A percentile compares a stretch with the other conserved stretches of the same genome.
These are phyloP conservation scores for Trichoderma cornu-damae DNA, from an alignment of 2,329 filamentous ascomycete genomes.

Conservation along the genomic window DNA sequence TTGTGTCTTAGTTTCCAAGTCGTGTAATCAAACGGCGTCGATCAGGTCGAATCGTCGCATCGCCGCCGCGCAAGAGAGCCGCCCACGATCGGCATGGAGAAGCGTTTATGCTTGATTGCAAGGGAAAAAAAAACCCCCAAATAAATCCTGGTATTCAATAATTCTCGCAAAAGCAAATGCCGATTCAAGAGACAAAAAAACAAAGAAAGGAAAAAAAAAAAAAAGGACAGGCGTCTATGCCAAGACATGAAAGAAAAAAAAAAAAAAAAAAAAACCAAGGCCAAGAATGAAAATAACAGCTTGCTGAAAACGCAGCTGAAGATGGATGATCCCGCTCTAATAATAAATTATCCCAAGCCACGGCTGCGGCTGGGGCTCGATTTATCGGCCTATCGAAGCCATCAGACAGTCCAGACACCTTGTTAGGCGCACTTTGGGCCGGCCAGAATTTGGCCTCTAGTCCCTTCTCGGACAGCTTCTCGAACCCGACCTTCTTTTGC, in stretches of 20 bases:
- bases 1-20: not conserved
- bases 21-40: not conserved
- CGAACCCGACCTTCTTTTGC: not conserved
- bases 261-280: conserved; percentile 4
- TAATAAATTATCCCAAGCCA: conserved; percentile 10
- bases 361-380: conserved; percentile 8
- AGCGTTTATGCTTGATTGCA: not conserved
- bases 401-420: not conserved
- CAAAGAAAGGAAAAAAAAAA: not conserved
- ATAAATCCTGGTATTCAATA: not conserved
- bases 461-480: not conserved
- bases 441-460: not conserved
- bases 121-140: not conserved
- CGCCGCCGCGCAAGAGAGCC: not conserved
- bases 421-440: not conserved
- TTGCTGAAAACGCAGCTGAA: conserved; percentile 5
- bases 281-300: conserved; percentile 10
- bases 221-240: not conserved
- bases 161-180: not conserved
- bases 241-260: not conserved
- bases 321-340: conserved; percentile 5
- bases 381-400: conserved; percentile 1
- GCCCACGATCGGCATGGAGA: not conserved
- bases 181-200: not conserved
- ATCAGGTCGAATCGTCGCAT: conserved; percentile 11